Percentiles rank a stretch among this genome's conserved stretches.
Conservation (phyloP, 1,139 yeast genomes). For the Martiniozyma asiatica region DNA sequence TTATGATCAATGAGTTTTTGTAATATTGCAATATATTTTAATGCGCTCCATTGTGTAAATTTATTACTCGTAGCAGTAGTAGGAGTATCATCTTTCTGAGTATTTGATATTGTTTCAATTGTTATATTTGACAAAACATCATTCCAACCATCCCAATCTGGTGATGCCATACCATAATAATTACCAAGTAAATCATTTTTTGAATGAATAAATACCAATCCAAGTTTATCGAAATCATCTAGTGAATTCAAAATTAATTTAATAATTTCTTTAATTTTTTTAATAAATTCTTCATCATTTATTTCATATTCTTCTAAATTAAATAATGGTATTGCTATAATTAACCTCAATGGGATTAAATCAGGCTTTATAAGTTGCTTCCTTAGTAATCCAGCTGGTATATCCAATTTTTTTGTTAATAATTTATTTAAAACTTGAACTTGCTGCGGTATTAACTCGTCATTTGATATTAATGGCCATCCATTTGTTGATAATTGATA, state of each 20-base stretch:
- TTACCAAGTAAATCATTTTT: constrained; percentile 31
- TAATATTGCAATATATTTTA: no score
- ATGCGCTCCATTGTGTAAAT: no score
- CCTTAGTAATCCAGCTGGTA: constrained; percentile 29
- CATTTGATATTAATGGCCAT: constrained; percentile 28
- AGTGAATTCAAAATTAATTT: constrained; percentile 23
- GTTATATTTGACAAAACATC: no score
- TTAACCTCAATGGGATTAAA: constrained; percentile 32
- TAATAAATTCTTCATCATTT: constrained; percentile 26
- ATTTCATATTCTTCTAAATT: constrained; percentile 13
- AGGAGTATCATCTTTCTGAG: no score
- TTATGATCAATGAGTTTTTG: no score
- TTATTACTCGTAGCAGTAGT: no score
- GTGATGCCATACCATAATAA: constrained; percentile 41
- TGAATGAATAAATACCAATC: constrained; percentile 42
- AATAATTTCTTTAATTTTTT: constrained; percentile 22
- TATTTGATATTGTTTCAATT: no score
- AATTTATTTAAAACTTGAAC: constrained; percentile 28
- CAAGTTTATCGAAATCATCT: constrained; percentile 36
- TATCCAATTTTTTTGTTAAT: constrained; percentile 26
- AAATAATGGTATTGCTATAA: constrained; percentile 30
- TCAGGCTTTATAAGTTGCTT: constrained; percentile 31
- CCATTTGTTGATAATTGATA: constrained; percentile 40
- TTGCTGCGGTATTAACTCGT: constrained; percentile 29
- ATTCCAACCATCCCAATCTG: constrained; percentile 50